phyloP scores from a whole-genome alignment of 345 rosid species.

The Dovyalis caffra region DNA sequence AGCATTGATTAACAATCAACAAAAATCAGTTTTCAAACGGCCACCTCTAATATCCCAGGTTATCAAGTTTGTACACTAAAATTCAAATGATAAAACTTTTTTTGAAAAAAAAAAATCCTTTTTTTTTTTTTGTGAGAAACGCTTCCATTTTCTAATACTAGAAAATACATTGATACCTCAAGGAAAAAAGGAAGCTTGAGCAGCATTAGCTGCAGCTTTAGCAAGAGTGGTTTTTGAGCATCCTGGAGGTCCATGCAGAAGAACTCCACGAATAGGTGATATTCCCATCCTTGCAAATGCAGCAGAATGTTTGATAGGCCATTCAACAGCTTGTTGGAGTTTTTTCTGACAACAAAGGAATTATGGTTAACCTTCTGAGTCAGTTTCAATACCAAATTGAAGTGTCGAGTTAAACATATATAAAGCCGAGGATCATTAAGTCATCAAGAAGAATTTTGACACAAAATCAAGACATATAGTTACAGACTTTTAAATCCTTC shows the following conservation, averaged over 20 bases:
- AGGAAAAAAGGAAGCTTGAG: slow-evolving; percentile 87
- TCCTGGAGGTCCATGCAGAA: slow-evolving; percentile 97
- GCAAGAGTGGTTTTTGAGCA: slow-evolving; percentile 99
- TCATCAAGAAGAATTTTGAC: not conserved
- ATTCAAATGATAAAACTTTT: no score
- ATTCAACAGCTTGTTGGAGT: slow-evolving; percentile 87
- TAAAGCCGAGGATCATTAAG: not conserved
- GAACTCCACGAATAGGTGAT: slow-evolving; percentile 81
- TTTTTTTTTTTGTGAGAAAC: no score
- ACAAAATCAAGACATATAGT: not conserved
- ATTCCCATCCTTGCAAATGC: slow-evolving; percentile 72
- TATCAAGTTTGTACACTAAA: no score
- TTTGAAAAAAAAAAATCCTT: no score
- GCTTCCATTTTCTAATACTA: no score
- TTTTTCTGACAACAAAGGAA: slow-evolving; percentile 52
- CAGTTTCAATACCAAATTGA: slow-evolving; percentile 4
- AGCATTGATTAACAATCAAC: not conserved
- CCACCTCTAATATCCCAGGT: no score
- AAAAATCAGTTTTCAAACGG: no score
- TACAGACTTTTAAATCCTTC: slow-evolving; percentile 55
- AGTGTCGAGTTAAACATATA: not conserved
- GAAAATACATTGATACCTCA: slow-evolving; percentile 53
- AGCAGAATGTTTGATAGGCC: slow-evolving; percentile 86
- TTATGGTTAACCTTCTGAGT: not conserved
- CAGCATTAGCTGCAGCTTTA: slow-evolving; percentile 91